Percentiles rank a stretch among this genome's conserved stretches.
phyloP scores from a whole-genome alignment of 1,284 basidiomycete genomes.

The Mycosarcoma maydis region DNA sequence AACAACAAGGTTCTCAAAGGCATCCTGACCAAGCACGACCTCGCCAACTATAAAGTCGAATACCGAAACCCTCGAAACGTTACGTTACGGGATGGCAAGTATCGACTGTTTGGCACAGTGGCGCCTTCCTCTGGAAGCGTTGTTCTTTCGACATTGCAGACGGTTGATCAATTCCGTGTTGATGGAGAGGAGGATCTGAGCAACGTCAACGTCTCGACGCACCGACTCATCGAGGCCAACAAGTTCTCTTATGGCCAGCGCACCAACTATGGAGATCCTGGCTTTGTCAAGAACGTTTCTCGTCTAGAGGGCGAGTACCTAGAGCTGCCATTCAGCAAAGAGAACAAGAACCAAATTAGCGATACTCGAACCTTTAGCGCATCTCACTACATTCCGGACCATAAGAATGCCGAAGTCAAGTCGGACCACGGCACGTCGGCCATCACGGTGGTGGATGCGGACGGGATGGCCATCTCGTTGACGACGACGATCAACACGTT shows the following conservation, averaged over 20 bases:
- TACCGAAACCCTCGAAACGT: slow-evolving; percentile 44
- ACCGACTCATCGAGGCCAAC: slow-evolving; percentile 68
- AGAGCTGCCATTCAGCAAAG: slow-evolving; percentile 50
- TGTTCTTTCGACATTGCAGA: slow-evolving; percentile 65
- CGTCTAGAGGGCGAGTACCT: slow-evolving; percentile 65
- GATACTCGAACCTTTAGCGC: slow-evolving; percentile 49
- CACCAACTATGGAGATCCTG: slow-evolving; percentile 68
- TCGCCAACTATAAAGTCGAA: slow-evolving; percentile 53
- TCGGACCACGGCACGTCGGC: slow-evolving; percentile 68
- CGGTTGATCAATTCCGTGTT: slow-evolving; percentile 45
- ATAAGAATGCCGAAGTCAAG: slow-evolving; percentile 50
- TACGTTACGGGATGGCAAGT: slow-evolving; percentile 41
- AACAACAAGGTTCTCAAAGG: slow-evolving; percentile 58
- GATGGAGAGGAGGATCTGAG: slow-evolving; percentile 30
- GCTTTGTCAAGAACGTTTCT: slow-evolving; percentile 68
- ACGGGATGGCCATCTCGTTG: slow-evolving; percentile 68
- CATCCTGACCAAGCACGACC: slow-evolving; percentile 57
- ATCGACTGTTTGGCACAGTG: slow-evolving; percentile 52
- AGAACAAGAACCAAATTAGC: slow-evolving; percentile 63
- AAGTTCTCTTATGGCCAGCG: slow-evolving; percentile 69
- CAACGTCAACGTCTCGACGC: slow-evolving; percentile 60
- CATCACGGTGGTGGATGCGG: slow-evolving; percentile 66
- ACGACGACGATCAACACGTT: slow-evolving; percentile 69
- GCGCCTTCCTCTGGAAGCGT: slow-evolving; percentile 66
- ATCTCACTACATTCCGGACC: slow-evolving; percentile 66